Conservation (phyloP, 2,329 filamentous ascomycete species). For the Sarocladium oryzae region DNA sequence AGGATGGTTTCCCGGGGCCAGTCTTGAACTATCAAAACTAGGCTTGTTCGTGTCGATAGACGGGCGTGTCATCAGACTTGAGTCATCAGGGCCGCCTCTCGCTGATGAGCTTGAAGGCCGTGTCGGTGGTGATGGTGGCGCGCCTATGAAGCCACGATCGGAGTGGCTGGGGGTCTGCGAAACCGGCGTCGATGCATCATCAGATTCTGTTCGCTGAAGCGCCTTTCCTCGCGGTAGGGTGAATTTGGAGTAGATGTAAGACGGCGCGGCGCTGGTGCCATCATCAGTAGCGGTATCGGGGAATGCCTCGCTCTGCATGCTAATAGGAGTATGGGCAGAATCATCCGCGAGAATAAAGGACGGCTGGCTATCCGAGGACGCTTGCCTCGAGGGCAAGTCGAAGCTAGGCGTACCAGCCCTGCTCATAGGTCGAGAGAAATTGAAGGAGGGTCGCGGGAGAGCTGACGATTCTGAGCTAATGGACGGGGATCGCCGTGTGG, state of each 20-base stretch:
- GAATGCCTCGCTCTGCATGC: constrained; percentile 65
- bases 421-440: constrained; percentile 89
- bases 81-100: constrained; percentile 30
- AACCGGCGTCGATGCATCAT: constrained; percentile 37
- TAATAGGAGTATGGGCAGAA: constrained; percentile 61
- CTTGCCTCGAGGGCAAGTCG: constrained; percentile 52
- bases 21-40: constrained; percentile 36
- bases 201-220: constrained; percentile 62
- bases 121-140: constrained; percentile 56
- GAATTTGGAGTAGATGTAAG: constrained; percentile 85
- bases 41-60: constrained; percentile 45
- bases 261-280: constrained; percentile 48
- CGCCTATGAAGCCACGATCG: constrained; percentile 22
- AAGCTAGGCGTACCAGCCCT: constrained; percentile 55
- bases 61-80: constrained; percentile 33
- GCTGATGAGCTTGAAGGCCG: constrained; percentile 52
- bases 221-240: constrained; percentile 74
- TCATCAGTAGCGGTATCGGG: constrained; percentile 45
- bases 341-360: constrained; percentile 60
- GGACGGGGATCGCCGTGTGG: constrained; percentile 73
- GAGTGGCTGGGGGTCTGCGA: constrained; percentile 23
- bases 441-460: constrained; percentile 71
- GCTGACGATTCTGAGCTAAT: constrained; percentile 74
- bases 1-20: constrained; percentile 31
- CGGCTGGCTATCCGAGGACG: constrained; percentile 61